Base-by-base conservation (phyloP, 2,329 filamentous ascomycete genomes). In the Penicillium decumbens region DNA sequence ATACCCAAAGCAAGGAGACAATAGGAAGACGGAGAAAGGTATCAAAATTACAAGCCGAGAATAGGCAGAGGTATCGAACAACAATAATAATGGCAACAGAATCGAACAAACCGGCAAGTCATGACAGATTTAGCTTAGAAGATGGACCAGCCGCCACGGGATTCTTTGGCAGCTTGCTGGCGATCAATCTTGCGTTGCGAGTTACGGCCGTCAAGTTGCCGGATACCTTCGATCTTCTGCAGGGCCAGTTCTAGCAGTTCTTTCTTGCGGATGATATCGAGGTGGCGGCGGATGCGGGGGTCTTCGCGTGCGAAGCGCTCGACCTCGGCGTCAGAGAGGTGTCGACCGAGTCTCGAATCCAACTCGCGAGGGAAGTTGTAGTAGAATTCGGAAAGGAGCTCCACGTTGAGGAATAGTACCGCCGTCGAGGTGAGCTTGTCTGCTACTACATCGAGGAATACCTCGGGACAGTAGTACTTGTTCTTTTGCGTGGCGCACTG, bases 381-480 rank as follows among this genome's bases (percentile, higher is more conserved):
- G 75, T 95, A 96, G 69, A 97, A 98, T 65, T 98, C 95, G 1
- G 88, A 92, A 15, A 98, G 81, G 18, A 98, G 80, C 73, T 98
- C 95, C 9, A 97, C 93, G 64, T 98, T 96, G 27, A 98, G 80
- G 77, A 98, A 98, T 0, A 98, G 82, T 7, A 98, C 93, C 2
- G 93, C 92, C 0, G 93, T 98, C 1, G 89, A 87, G 3, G 92
- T 95, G 42, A 98, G 81, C 72, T 97, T 97, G 59, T 91, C 89
- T 1, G 93, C 91, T 1, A 95, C 93, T 3, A 95, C 90, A 64
- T 98, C 91, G n/a, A 98, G 82, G 76, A 98, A 98, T 13, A 98
- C 82, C 68, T 98, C 93, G 0, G 93, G 93, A 65, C 93, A 98
- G 73, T 93, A 83, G 73, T 97, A 96, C 75, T 96, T 96, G 76